Evolutionary conservation across 208 protist species (phyloP).

Genomic region (Leishmania tropica): DNA sequence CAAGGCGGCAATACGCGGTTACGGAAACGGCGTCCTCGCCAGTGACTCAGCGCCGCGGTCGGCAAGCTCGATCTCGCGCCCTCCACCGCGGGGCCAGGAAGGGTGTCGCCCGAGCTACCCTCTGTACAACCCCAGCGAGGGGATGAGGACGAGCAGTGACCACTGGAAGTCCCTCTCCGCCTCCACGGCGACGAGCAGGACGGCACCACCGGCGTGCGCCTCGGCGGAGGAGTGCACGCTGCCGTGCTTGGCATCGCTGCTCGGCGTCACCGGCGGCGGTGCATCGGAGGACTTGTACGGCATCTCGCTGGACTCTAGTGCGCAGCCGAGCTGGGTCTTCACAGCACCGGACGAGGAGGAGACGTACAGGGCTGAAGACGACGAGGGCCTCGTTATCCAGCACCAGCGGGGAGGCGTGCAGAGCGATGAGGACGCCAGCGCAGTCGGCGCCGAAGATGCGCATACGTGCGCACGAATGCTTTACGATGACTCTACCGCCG

Average conservation of each 20-base stretch:
- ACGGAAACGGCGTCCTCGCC: neutral
- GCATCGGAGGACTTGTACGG: constrained; percentile 10
- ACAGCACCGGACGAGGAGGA: constrained; percentile 4
- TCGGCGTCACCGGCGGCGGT: constrained; percentile 4
- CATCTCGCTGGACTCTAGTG: constrained; percentile 10
- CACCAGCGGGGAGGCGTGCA: neutral
- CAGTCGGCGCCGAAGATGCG: neutral
- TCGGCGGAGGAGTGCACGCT: neutral
- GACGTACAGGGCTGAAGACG: neutral
- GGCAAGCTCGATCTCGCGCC: neutral
- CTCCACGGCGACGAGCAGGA: neutral
- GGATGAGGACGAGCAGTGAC: neutral
- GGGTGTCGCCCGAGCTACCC: neutral
- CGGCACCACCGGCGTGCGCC: neutral
- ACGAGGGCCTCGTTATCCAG: neutral
- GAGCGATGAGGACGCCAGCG: neutral
- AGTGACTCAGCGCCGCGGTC: neutral
- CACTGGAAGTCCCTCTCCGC: neutral
- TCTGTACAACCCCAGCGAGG: neutral
- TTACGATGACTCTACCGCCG: neutral
- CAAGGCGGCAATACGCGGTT: neutral
- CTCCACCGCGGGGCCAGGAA: neutral
- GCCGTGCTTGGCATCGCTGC: neutral
- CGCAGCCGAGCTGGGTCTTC: neutral
- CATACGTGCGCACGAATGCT: too few relatives aligned